Conservation (phyloP, 371 early-diverging fungal genomes). For the Modicella reniformis region DNA sequence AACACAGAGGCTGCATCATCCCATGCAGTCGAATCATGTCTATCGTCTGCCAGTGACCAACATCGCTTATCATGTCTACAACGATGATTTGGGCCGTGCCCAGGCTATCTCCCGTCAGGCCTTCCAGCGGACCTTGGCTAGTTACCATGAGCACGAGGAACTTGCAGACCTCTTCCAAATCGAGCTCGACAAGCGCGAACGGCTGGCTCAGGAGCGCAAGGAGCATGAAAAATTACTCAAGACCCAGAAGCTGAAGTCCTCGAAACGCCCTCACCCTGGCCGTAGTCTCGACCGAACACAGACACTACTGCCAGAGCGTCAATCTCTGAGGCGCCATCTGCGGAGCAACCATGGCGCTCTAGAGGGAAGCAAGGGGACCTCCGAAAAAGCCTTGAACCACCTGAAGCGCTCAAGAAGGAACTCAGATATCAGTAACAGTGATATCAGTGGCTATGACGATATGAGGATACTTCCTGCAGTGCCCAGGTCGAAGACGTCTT, state of each 20-base stretch:
- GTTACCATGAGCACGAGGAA: slow-evolving; percentile 37
- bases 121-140: slow-evolving; percentile 45
- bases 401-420: slow-evolving; percentile 35
- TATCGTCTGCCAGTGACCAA: slow-evolving; percentile 47
- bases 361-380: not conserved
- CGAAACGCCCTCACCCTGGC: slow-evolving; percentile 22
- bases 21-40: slow-evolving; percentile 32
- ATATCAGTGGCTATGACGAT: slow-evolving; percentile 38
- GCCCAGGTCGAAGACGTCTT: slow-evolving; percentile 13
- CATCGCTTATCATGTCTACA: slow-evolving; percentile 50
- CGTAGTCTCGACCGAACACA: slow-evolving; percentile 30
- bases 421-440: slow-evolving; percentile 42
- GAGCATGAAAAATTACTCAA: slow-evolving; percentile 38
- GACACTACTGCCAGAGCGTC: slow-evolving; percentile 17
- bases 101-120: slow-evolving; percentile 38
- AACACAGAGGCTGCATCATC: too few relatives aligned
- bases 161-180: slow-evolving; percentile 46
- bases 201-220: slow-evolving; percentile 27
- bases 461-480: slow-evolving; percentile 6
- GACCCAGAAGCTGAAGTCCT: slow-evolving; percentile 22
- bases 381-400: not conserved
- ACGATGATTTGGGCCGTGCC: slow-evolving; percentile 25
- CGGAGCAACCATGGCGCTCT: not conserved
- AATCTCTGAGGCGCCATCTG: slow-evolving; percentile 17
- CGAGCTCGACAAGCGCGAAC: slow-evolving; percentile 39